Conservation (phyloP, 1,139 yeast genomes). For the Suhomyces ambrosiae region DNA sequence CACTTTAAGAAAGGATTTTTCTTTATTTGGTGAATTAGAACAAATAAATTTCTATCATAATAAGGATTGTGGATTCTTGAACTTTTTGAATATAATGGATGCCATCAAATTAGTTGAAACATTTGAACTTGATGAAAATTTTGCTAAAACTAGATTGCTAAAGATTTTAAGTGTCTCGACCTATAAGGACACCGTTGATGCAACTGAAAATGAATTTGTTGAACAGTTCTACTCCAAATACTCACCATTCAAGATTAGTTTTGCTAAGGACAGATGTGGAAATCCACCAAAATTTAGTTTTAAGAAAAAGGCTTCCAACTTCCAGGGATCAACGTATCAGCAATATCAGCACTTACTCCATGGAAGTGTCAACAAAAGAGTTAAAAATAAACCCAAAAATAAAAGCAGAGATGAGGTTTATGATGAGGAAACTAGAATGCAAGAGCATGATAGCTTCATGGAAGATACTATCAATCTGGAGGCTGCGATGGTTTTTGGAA, state of each 20-base stretch:
- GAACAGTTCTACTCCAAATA: constrained; percentile 17
- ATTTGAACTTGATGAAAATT: constrained; percentile 15
- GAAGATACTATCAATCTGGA: constrained; percentile 38
- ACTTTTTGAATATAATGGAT: constrained; percentile 43
- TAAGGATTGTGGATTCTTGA: constrained; percentile 50
- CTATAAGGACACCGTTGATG: constrained; percentile 5
- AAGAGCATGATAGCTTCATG: constrained; percentile 19
- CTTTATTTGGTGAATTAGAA: constrained; percentile 45
- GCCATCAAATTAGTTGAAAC: constrained; percentile 21
- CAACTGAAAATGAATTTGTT: constrained; percentile 4
- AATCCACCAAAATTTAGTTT: constrained; percentile 49
- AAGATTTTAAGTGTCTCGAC: constrained; percentile 7
- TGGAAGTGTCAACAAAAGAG: constrained; percentile 15
- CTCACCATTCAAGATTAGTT: constrained; percentile 55
- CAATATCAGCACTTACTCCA: constrained; percentile 20
- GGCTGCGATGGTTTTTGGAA: constrained; percentile 52
- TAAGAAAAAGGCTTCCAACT: constrained; percentile 30
- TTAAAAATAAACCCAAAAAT: constrained; percentile 6
- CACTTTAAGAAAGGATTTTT: constrained; percentile 38
- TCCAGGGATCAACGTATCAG: constrained; percentile 18
- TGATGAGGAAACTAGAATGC: constrained; percentile 17
- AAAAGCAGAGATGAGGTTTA: constrained; percentile 4
- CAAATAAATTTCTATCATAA: constrained; percentile 50
- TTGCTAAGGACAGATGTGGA: constrained; percentile 53
- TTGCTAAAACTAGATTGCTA: constrained; percentile 13